phyloP scores from a whole-genome alignment of 306 rosid species.

The Mucuna pruriens region DNA sequence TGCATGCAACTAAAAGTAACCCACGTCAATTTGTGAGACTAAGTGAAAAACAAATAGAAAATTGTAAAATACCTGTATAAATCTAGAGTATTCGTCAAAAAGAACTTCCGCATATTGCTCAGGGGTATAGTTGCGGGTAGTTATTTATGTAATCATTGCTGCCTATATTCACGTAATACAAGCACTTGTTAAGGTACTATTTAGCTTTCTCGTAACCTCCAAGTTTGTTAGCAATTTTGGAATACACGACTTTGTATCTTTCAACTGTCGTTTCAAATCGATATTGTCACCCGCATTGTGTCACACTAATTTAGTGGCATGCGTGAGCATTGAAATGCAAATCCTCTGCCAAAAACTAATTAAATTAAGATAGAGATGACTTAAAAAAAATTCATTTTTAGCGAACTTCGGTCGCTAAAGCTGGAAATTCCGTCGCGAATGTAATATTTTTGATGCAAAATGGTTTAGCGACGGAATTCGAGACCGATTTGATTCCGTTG shows the following conservation, averaged over 20 bases:
- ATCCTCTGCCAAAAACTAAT: too few species aligned
- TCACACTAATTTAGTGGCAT: neutral
- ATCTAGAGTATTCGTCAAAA: neutral
- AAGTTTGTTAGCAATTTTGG: neutral
- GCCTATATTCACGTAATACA: constrained; percentile 58
- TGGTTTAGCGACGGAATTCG: too few species aligned
- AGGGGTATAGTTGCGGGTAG: constrained; percentile 33
- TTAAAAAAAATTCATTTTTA: too few species aligned
- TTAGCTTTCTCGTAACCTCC: neutral
- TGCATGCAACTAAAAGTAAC: too few species aligned
- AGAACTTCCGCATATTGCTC: constrained; percentile 51
- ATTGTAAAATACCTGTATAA: constrained; percentile 44
- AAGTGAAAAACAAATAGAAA: neutral
- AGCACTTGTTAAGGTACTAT: constrained; percentile 47
- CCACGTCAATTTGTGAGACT: neutral
- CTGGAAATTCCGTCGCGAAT: too few species aligned
- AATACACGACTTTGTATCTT: constrained; percentile 25
- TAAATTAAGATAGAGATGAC: too few species aligned
- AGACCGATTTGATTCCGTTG: too few species aligned
- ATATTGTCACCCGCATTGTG: constrained; percentile 45
- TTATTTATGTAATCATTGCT: constrained; percentile 62
- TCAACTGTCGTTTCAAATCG: constrained; percentile 38
- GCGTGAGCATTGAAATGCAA: too few species aligned
- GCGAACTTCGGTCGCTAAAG: too few species aligned
- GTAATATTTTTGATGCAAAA: too few species aligned